phyloP scores from a whole-genome alignment of 2,329 filamentous ascomycete species.

The Microascus cirrosus region DNA sequence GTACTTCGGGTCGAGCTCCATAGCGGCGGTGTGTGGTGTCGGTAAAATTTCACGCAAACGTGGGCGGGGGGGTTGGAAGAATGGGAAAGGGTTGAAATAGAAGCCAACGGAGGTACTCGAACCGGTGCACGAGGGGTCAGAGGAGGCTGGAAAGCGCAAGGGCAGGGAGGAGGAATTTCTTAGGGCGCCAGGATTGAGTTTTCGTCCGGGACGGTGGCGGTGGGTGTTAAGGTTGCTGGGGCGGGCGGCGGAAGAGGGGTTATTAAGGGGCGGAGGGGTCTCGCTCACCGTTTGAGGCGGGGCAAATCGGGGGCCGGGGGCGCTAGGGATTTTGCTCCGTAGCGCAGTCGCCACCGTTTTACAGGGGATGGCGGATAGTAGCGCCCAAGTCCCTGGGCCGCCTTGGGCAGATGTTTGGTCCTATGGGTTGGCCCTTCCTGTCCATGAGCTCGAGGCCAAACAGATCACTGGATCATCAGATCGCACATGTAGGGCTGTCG shows the following conservation, averaged over 20 bases:
- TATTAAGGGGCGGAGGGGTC: not conserved
- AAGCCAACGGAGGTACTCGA: not conserved
- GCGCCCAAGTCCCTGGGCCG: not conserved
- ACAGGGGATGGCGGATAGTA: not conserved
- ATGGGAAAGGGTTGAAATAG: too few species aligned
- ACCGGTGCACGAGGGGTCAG: not conserved
- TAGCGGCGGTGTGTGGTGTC: conserved; percentile 17
- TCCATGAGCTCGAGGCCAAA: too few species aligned
- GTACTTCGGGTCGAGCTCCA: conserved; percentile 76
- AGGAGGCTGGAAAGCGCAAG: not conserved
- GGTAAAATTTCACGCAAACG: not conserved
- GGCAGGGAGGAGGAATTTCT: not conserved
- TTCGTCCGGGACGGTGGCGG: not conserved
- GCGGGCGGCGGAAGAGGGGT: not conserved
- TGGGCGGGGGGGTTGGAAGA: too few species aligned
- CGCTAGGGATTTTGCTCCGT: not conserved
- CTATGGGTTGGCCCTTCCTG: too few species aligned
- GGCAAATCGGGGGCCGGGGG: not conserved
- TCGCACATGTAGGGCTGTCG: too few species aligned
- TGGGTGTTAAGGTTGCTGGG: not conserved
- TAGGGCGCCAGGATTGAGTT: not conserved
- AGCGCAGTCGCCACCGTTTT: not conserved
- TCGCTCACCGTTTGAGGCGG: not conserved
- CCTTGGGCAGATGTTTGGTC: too few species aligned
- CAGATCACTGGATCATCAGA: too few species aligned